Evolutionary conservation across 2,329 filamentous ascomycete genomes (phyloP), one percentile per base, ranked within the genome.

Genomic region (Trichoderma aggressivum): DNA sequence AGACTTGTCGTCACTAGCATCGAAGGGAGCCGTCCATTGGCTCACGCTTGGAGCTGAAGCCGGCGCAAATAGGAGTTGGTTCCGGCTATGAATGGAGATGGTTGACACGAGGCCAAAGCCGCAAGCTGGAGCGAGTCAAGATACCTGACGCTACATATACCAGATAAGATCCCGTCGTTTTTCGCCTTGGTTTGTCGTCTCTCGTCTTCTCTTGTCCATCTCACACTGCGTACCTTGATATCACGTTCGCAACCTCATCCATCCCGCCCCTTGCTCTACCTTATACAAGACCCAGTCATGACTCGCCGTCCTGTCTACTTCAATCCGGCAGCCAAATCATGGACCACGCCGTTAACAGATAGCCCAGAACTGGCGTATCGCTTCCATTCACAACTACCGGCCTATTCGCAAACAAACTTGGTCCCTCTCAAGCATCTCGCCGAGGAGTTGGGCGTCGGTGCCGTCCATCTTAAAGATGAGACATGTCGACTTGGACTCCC

Each of bases 381-480:
- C 43, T 75, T 75, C n/a, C 74, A 75, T 32, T 6, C 69, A 47
- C 70, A 73, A 14, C 64, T 75, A 5, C 62, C 72, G 59, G 91
- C 88, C 74, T 72, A 72, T 43, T 77, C 79, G 5, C 78, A 80
- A 16, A 91, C 89, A 0, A 84, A 84, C 0, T 82, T 94, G 0
- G 71, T 78, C 18, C 74, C 81, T 0, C 82, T 94, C 0, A 81
- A 84, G 0, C 75, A 80, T 0, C 73, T 93, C 1, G 90, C 91
- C 0, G 74, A 81, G 3, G 84, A 89, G 16, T 79, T 94, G 0
- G 86, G 86, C 0, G 80, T 93, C 12, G 80, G 81, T 0, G 81
- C 84, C 6, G 83, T 94, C 4, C 84, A 90, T 47, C 76, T 94
- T 73, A 95, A 95, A 77, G 88, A 94, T 75, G 92, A 95, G 78